Evolutionary conservation across 441 rosid genomes (phyloP).

Genomic region (Populus hybrid): DNA sequence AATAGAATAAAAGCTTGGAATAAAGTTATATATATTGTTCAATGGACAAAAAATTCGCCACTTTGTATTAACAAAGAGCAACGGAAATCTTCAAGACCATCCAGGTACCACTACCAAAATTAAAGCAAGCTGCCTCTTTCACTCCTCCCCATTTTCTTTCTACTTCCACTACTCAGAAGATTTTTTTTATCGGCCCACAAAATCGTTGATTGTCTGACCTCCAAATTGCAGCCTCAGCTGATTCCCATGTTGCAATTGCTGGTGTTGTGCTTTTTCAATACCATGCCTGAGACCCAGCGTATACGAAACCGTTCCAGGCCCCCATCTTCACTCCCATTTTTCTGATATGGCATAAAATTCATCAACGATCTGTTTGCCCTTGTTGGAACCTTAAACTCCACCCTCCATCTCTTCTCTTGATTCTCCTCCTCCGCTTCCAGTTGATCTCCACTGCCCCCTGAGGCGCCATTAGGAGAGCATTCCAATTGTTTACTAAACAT

Average conservation of each 20-base stretch:
- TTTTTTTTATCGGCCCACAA: constrained; percentile 31
- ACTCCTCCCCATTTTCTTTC: no score
- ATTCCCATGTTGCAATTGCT: constrained; percentile 26
- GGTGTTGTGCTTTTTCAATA: constrained; percentile 34
- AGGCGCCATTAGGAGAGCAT: constrained; percentile 19
- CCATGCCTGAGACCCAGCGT: constrained; percentile 56
- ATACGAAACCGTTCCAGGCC: constrained; percentile 47
- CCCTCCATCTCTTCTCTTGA: constrained; percentile 44
- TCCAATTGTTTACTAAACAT: constrained; percentile 26
- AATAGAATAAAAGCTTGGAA: no score
- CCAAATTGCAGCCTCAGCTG: constrained; percentile 42
- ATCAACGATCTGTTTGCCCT: constrained; percentile 37
- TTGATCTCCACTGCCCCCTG: constrained; percentile 21
- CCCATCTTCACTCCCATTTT: constrained; percentile 37
- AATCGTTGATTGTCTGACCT: constrained; percentile 52
- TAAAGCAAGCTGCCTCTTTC: no score
- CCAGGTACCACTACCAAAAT: no score
- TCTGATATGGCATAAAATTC: constrained; percentile 39
- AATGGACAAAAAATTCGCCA: background rate
- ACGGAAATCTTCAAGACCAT: no score
- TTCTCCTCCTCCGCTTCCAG: constrained; percentile 28
- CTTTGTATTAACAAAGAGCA: background rate
- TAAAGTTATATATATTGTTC: no score
- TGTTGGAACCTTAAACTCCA: constrained; percentile 33
- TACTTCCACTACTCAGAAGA: background rate